Percentiles rank a stretch among this genome's conserved stretches.
Conservation (phyloP, 495 filamentous ascomycete genomes). For the Xylaria sp. region DNA sequence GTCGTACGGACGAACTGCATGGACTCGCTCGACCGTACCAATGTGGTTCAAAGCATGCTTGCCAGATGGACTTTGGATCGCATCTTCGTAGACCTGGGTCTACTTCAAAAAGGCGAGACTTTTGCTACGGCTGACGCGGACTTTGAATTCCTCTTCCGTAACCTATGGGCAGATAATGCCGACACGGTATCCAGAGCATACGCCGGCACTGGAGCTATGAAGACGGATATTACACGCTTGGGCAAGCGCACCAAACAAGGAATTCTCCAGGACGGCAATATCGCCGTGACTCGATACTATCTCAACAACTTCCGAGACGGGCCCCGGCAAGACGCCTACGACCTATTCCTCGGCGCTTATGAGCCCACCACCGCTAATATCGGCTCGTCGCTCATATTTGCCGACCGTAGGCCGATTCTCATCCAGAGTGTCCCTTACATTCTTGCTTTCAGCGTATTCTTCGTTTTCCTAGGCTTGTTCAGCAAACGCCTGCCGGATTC, state of each 20-base stretch:
- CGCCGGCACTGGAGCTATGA: slow-evolving; percentile 92
- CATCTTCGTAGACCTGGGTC: slow-evolving; percentile 81
- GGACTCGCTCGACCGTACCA: slow-evolving; percentile 98
- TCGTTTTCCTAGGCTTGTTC: slow-evolving; percentile 79
- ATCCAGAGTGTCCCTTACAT: slow-evolving; percentile 93
- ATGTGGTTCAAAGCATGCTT: slow-evolving; percentile 96
- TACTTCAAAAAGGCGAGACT: slow-evolving; percentile 72
- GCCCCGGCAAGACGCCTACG: slow-evolving; percentile 91
- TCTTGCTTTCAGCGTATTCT: slow-evolving; percentile 84
- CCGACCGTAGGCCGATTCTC: slow-evolving; percentile 83
- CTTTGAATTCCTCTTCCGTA: slow-evolving; percentile 90
- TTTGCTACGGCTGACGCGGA: slow-evolving; percentile 71
- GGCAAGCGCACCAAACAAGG: slow-evolving; percentile 86
- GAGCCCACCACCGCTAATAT: slow-evolving; percentile 70
- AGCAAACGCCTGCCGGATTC: slow-evolving; percentile 71
- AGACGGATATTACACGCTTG: slow-evolving; percentile 92
- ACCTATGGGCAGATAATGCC: slow-evolving; percentile 97
- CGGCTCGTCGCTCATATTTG: slow-evolving; percentile 72
- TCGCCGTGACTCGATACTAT: slow-evolving; percentile 84
- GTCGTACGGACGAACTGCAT: slow-evolving; percentile 98
- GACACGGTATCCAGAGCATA: slow-evolving; percentile 92
- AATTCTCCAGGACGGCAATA: slow-evolving; percentile 78
- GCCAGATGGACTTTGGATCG: slow-evolving; percentile 85
- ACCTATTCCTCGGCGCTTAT: slow-evolving; percentile 89
- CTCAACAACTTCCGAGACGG: slow-evolving; percentile 93